Base-by-base conservation (phyloP, 306 rosid genomes). In the Nissolia schottii region DNA sequence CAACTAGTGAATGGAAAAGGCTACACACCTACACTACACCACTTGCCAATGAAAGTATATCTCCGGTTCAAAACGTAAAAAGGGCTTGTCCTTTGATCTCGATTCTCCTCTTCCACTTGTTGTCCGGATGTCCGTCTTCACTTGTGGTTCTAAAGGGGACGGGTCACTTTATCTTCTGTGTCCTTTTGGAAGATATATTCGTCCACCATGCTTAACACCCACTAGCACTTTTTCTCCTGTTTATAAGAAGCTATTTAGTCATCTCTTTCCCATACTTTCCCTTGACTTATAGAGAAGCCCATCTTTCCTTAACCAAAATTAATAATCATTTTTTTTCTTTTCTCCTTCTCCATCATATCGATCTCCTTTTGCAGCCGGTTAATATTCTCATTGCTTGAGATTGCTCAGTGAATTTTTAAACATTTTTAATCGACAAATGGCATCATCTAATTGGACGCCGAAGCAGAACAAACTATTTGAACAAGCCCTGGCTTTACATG, bases 401-500 rank as follows among this genome's bases (percentile, higher is more conserved):
- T 43, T 16, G 7, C 29, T 59, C 65, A 28, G 38, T 20, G 11
- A 55, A 46, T 25, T 27, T 25, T 27, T 49, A 25, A 19, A 18
- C 70, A 25, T 24, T 14, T 16, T 10, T n/a, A n/a, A 35, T 7
- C 58, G 45, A 16, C 7, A 15, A 28, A 91, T 91, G 97, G 89
- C 83, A 32, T 83, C 94, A 48, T 83, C 94, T n/a, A n/a, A n/a
- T 0, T 91, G 97, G 97, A 91, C 89, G 2, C 62, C 80, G 3
- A 74, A 79, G 75, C 89, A 91, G 64, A 85, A 91, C 88, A 91
- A 91, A 58, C 54, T 63, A 40, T 88, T 91, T 32, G 97, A 88
- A 49, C 89, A 72, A 12, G 97, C 97, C 1, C 84, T 89, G 22
- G 96, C 97, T 46, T 63, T 74, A 64, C 82, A 82, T 59, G 90